These are phyloP conservation scores for Peniophora sp. DNA, from an alignment of 1,284 basidiomycete species.

Conservation along the genomic window DNA sequence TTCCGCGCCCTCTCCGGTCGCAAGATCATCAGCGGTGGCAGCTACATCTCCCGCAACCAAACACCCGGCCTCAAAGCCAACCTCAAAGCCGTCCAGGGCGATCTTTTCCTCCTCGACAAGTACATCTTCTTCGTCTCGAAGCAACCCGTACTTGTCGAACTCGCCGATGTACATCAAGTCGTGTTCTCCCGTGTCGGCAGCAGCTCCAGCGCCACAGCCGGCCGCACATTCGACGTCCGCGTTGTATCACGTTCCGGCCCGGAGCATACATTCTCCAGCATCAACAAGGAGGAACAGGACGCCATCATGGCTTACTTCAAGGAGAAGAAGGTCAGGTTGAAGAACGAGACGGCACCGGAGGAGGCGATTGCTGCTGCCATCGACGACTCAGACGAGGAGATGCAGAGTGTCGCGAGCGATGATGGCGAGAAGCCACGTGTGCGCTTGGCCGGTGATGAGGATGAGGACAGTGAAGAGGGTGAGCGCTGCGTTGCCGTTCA, in stretches of 20 bases:
- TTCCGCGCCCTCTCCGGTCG: conserved; percentile 89
- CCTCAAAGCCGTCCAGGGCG: conserved; percentile 94
- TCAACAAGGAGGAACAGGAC: conserved; percentile 95
- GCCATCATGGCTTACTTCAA: conserved; percentile 80
- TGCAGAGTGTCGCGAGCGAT: conserved; percentile 68
- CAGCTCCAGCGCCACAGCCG: conserved; percentile 73
- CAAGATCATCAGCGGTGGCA: conserved; percentile 83
- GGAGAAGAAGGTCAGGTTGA: conserved; percentile 87
- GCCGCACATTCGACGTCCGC: conserved; percentile 92
- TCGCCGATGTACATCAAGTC: conserved; percentile 86
- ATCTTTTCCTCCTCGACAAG: conserved; percentile 97
- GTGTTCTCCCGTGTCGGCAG: conserved; percentile 95
- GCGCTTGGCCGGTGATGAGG: conserved; percentile 50
- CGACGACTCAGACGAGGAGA: conserved; percentile 81
- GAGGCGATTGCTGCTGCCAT: conserved; percentile 62
- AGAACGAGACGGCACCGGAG: conserved; percentile 93
- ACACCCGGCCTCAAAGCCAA: conserved; percentile 91
- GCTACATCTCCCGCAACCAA: conserved; percentile 68
- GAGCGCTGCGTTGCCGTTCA: conserved; percentile 18
- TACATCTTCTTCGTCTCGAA: conserved; percentile 98
- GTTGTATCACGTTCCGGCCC: conserved; percentile 78
- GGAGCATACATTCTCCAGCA: conserved; percentile 86
- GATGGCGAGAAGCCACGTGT: conserved; percentile 60
- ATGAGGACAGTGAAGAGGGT: conserved; percentile 81
- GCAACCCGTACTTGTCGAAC: conserved; percentile 87